These are phyloP conservation scores for Didymella pomorum DNA, from an alignment of 2,329 filamentous ascomycete species.

Conservation along the genomic window DNA sequence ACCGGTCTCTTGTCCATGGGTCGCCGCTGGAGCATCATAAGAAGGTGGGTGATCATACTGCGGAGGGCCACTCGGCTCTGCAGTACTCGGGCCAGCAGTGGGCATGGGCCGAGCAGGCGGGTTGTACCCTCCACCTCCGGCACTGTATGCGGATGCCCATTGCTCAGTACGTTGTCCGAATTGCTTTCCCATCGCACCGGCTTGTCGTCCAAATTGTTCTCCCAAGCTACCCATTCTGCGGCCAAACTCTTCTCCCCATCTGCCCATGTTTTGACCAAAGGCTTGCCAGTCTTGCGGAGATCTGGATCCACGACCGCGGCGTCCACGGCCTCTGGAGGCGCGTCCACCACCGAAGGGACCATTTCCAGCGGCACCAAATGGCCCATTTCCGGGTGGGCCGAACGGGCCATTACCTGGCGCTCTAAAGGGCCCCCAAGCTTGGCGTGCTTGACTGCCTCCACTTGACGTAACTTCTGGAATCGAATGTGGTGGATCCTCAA, in stretches of 20 bases:
- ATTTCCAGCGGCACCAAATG: slow-evolving; percentile 19
- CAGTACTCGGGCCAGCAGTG: slow-evolving; percentile 13
- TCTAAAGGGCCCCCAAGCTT: slow-evolving; percentile 30
- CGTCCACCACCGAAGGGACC: slow-evolving; percentile 19
- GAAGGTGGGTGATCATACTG: slow-evolving; percentile 29
- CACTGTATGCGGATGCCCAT: slow-evolving; percentile 11
- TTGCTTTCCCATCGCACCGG: slow-evolving; percentile 33
- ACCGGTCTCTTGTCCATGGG: slow-evolving; percentile 33
- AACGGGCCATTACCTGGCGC: slow-evolving; percentile 16
- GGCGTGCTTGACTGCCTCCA: slow-evolving; percentile 6
- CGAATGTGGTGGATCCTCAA: slow-evolving; percentile 40
- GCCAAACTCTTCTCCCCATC: slow-evolving; percentile 43
- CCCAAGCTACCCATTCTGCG: slow-evolving; percentile 6
- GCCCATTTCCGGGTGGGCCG: slow-evolving; percentile 16
- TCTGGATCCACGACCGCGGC: slow-evolving; percentile 3
- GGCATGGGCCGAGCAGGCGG: background rate
- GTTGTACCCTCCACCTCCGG: background rate
- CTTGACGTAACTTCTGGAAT: slow-evolving; percentile 18
- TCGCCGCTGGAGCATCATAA: slow-evolving; percentile 15
- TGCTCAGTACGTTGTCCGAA: slow-evolving; percentile 21
- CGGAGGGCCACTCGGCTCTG: slow-evolving; percentile 10
- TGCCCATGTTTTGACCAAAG: slow-evolving; percentile 31
- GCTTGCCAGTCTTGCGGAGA: slow-evolving; percentile 27
- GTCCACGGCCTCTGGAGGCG: background rate
- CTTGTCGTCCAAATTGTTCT: slow-evolving; percentile 33